Evolutionary conservation across 495 filamentous ascomycete genomes (phyloP), one percentile per base, ranked within the genome.

Genomic region (Pseudevernia furfuracea): DNA sequence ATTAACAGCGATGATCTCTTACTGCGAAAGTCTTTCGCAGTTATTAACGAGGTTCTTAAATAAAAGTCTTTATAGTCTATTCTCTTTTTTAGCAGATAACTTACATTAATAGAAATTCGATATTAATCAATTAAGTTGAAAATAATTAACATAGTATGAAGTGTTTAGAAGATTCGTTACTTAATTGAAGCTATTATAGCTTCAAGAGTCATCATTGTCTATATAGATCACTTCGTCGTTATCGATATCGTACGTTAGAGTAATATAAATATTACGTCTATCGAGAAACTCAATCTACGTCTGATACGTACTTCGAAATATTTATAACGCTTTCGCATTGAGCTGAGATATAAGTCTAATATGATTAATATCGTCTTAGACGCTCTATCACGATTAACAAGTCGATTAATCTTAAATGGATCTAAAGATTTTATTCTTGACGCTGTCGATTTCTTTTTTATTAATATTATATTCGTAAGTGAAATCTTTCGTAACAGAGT

Each of bases 341-440:
- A 65, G 14, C 28, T 65, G 1, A 10, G 32, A 44, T 49, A 65
- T 59, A 65, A 49, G n/a, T 60, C 37, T 7, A 37, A 23, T 36
- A 65, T 49, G 6, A 28, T 38, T 21, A 59, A 65, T 28, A 65
- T 65, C 10, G 28, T 65, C 39, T 49, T n/a, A 4, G 11, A 65
- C 23, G 12, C 37, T 2, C 4, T 65, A 39, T 56, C 23, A 23
- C 28, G 28, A 23, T 12, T 58, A 44, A 19, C 32, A 32, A 44
- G 4, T 64, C 4, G 15, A n/a, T n/a, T n/a, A n/a, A n/a, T n/a
- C n/a, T n/a, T n/a, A n/a, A n/a, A n/a, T n/a, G n/a, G n/a, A n/a
- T n/a, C n/a, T n/a, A n/a, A n/a, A n/a, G n/a, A n/a, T n/a, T n/a
- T n/a, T n/a, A n/a, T n/a, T n/a, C n/a, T n/a, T n/a, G n/a, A n/a